phyloP scores from a whole-genome alignment of 495 filamentous ascomycete genomes.

The Annulohypoxylon nitens region DNA sequence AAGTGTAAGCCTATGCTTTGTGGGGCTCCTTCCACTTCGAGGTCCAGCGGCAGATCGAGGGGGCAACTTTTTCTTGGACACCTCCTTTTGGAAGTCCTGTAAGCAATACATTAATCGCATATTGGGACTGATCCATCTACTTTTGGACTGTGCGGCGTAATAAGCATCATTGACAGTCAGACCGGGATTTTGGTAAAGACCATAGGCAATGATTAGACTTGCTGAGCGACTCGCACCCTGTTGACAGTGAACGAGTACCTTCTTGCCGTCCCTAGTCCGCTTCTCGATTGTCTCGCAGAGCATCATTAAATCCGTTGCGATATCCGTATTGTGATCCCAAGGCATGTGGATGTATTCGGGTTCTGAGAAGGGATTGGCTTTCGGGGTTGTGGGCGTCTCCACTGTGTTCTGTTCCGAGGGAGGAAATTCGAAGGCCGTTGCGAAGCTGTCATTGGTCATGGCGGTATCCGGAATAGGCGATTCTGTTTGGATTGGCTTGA shows the following conservation, averaged over 20 bases:
- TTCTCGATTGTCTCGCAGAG: conserved; percentile 92
- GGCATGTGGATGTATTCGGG: conserved; percentile 96
- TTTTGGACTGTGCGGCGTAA: conserved; percentile 86
- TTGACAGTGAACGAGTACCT: conserved; percentile 93
- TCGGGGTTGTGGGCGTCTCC: conserved; percentile 71
- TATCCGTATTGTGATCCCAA: conserved; percentile 99
- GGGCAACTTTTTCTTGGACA: conserved; percentile 64
- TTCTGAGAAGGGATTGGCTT: conserved; percentile 62
- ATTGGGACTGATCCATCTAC: conserved; percentile 96
- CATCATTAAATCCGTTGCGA: conserved; percentile 83
- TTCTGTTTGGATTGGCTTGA: conserved; percentile 50
- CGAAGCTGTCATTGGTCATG: conserved; percentile 75
- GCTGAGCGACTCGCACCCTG: conserved; percentile 96
- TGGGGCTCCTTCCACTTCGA: conserved; percentile 61
- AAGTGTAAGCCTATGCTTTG: conserved; percentile 65
- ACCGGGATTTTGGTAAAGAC: conserved; percentile 88
- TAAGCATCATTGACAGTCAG: conserved; percentile 94
- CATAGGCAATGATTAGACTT: conserved; percentile 97
- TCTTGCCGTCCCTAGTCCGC: conserved; percentile 81
- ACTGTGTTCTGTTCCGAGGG: conserved; percentile 49
- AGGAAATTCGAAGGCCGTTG: conserved; percentile 76
- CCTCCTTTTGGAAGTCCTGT: conserved; percentile 86
- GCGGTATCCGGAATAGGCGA: conserved; percentile 76
- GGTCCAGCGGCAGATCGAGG: conserved; percentile 60
- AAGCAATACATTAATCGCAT: conserved; percentile 98